Evolutionary conservation across 1,284 basidiomycete species (phyloP), one percentile per base, ranked within the genome.

Genomic region (Leucoagaricus sp.): DNA sequence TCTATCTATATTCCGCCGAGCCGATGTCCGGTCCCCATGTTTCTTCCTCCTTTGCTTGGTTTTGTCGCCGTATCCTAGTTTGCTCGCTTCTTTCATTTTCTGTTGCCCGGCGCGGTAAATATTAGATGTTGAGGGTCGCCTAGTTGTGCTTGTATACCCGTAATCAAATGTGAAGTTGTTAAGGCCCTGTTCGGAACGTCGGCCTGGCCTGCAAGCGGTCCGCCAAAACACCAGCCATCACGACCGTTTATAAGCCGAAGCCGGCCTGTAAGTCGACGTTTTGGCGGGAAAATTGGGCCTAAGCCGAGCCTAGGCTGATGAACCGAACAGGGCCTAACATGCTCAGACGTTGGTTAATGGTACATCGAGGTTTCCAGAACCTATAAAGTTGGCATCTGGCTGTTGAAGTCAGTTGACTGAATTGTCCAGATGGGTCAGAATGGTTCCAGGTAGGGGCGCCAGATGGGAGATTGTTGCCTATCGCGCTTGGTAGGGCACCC

Each of bases 391-490:
- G 31, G 31, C 31, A 12, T 12, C 12, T 33, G 7, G 12, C 12
- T 33, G 7, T 7, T 33, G 31, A 33, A 12, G 31, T 40, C 38
- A 40, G 38, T 40, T 40, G 38, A 15, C 9, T 40, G n/a, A 7
- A 33, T 33, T 12, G 31, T n/a, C 13, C 36, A 38, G 13, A n/a
- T 38, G 36, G 36, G 13, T 38, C 4, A n/a, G 36, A n/a, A n/a
- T 38, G 36, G 41, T 17, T 9, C 6, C 41, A 42, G 44, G 26
- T 26, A 25, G 15, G 9, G 19, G 8, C 5, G 19, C 9, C 17
- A 25, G 36, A 50, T 50, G 49, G 36, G 49, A 50, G 49, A 25
- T 50, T 38, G 25, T 50, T 50, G 36, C 49, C 49, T 41, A 40
- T 50, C 49, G 19, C 15, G 49, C 36, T 40, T 28, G 25, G 40